Percentiles rank a stretch among this genome's conserved stretches.
Evolutionary conservation across 164 flowering plant species (phyloP).

Genomic region (Stephania cephalantha): DNA sequence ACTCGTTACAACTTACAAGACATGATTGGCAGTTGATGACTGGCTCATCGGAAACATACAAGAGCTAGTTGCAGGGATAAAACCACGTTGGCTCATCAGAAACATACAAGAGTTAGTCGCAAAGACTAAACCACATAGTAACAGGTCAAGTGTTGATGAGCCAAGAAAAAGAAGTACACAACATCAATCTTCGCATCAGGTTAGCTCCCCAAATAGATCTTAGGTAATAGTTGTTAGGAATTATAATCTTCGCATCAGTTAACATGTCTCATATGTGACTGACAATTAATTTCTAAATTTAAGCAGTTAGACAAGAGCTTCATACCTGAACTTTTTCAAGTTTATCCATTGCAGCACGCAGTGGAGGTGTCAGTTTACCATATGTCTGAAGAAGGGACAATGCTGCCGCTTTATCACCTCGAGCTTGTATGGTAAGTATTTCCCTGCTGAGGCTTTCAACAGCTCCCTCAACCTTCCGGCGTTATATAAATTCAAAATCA

Average conservation of each 20-base stretch:
- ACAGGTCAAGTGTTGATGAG: neutral
- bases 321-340: conserved; percentile 64
- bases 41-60: neutral
- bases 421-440: conserved; percentile 85
- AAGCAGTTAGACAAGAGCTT: neutral
- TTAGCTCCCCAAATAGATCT: too few relatives aligned
- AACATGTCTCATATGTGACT: neutral
- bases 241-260: neutral
- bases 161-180: too few relatives aligned
- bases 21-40: too few relatives aligned
- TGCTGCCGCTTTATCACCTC: conserved; percentile 79
- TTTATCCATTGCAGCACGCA: conserved; percentile 53
- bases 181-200: too few relatives aligned
- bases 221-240: neutral
- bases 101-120: neutral
- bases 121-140: neutral
- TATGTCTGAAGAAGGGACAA: conserved; percentile 52
- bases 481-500: neutral
- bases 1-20: too few relatives aligned
- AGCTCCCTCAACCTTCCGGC: conserved; percentile 61
- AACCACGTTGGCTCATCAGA: neutral
- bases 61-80: neutral
- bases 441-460: conserved; percentile 76
- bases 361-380: conserved; percentile 45
- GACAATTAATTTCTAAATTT: neutral